These are phyloP conservation scores for Zygoascus bituminiphila DNA, from an alignment of 805 yeast genomes.

Conservation along the genomic window DNA sequence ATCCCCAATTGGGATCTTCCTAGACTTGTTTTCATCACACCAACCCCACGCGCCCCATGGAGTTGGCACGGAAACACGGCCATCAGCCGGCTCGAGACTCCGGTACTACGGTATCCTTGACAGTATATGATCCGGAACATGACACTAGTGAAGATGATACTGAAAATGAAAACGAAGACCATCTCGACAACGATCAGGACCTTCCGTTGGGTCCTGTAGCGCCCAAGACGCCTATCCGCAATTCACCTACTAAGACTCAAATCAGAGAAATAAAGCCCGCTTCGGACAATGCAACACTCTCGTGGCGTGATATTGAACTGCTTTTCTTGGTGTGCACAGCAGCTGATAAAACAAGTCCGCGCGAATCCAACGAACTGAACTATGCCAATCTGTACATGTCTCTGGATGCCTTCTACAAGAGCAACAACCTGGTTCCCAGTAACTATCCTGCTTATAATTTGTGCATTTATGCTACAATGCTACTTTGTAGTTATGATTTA, in stretches of 20 bases:
- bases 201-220: conserved; percentile 1
- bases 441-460: conserved; percentile 10
- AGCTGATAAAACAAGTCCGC: conserved; percentile 11
- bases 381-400: conserved; percentile 13
- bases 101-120: not conserved
- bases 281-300: not conserved
- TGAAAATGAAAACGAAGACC: not conserved
- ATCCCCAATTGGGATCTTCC: not conserved
- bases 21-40: too few species aligned
- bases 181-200: too few species aligned
- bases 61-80: not conserved
- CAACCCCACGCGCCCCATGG: not conserved
- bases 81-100: not conserved
- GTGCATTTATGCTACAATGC: conserved; percentile 14
- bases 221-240: conserved; percentile 1
- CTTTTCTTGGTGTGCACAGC: conserved; percentile 13
- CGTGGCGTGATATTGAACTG: conserved; percentile 12
- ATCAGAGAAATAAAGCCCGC: not conserved
- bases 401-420: conserved; percentile 10
- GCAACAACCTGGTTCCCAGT: conserved; percentile 9
- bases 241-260: not conserved
- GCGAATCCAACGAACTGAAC: conserved; percentile 2
- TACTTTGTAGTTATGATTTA: conserved; percentile 11
- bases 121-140: conserved; percentile 11
- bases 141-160: conserved; percentile 6